Base-by-base conservation (phyloP, 2,329 filamentous ascomycete genomes). In the Raffaelea deltoideospora region DNA sequence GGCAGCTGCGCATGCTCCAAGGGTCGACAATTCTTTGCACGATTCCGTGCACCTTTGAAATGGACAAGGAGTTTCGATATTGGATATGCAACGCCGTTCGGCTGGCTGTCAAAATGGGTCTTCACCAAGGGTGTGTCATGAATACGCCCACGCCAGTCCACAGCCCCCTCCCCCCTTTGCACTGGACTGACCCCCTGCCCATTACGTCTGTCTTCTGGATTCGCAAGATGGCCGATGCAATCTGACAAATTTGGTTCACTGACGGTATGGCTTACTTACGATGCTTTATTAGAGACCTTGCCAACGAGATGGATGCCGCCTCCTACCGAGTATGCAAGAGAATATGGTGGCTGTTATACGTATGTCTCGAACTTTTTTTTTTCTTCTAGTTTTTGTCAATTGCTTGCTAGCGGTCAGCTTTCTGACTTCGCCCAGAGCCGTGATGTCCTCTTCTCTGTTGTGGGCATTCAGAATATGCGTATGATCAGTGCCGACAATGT, bases 1-100 rank as follows among this genome's bases (percentile, higher is more conserved):
- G 23, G 13, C 17, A 19, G 14, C 19, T 39, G 18, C 33, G 28
- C 17, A 27, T 28, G 37, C 33, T 39, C 13, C 37, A 39, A 29
- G 37, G 37, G 5, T 39, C 37, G 4, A 9, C 22, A 3, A 22
- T 39, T 10, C 24, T 39, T 9, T 14, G 13, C 13, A 14, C 18
- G 2, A 28, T 23, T 2, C 13, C 22, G 6, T 19, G 10, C 7
- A 11, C 17, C 10, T 18, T 27, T 15, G 15, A 18, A 4, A 26
- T 6, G 5, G 37, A 39, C 33, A 32, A 33, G 28, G 37, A 35
- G 17, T 39, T 39, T 20, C 28, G 33, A 13, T 39, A 35, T 15
- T 39, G 37, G 37, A 35, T 39, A n/a, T 11, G 14, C 14, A 39
- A 39, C 17, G 28, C 37, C 14, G 22, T 39, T 18, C 37, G 37